phyloP scores from a whole-genome alignment of 116 monocot genomes.

The Thalassia testudinum region DNA sequence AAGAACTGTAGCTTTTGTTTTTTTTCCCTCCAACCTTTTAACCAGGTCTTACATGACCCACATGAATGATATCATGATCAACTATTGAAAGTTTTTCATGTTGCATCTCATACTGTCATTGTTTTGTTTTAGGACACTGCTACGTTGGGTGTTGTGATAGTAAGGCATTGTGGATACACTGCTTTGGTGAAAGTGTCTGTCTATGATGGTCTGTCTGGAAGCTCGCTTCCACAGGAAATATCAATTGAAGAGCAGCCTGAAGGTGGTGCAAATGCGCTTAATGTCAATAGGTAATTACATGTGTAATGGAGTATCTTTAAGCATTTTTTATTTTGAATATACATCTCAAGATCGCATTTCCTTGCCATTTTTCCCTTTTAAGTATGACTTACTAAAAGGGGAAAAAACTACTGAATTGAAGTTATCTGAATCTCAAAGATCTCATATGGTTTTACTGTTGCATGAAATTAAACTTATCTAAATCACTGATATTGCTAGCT shows the following conservation, averaged over 20 bases:
- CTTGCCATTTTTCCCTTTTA: too few relatives aligned
- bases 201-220: conserved; percentile 13
- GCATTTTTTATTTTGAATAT: too few relatives aligned
- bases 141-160: conserved; percentile 70
- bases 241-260: conserved; percentile 77
- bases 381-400: too few relatives aligned
- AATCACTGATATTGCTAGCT: neutral
- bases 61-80: neutral
- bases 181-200: conserved; percentile 63
- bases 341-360: too few relatives aligned
- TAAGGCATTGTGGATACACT: conserved; percentile 78
- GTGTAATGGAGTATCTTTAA: too few relatives aligned
- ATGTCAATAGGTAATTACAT: conserved; percentile 60
- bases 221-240: conserved; percentile 25
- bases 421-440: too few relatives aligned
- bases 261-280: conserved; percentile 79
- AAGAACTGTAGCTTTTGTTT: conserved; percentile 7
- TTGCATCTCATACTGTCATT: neutral
- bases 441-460: too few relatives aligned
- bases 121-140: conserved; percentile 62
- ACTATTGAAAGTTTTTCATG: neutral
- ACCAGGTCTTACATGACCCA: neutral
- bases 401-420: too few relatives aligned
- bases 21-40: too few relatives aligned
- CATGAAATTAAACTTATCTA: too few relatives aligned